Percentiles rank a stretch among this genome's conserved stretches.
Evolutionary conservation across 1,139 yeast genomes (phyloP).

Genomic region (Sugiyamaella neomexicana): DNA sequence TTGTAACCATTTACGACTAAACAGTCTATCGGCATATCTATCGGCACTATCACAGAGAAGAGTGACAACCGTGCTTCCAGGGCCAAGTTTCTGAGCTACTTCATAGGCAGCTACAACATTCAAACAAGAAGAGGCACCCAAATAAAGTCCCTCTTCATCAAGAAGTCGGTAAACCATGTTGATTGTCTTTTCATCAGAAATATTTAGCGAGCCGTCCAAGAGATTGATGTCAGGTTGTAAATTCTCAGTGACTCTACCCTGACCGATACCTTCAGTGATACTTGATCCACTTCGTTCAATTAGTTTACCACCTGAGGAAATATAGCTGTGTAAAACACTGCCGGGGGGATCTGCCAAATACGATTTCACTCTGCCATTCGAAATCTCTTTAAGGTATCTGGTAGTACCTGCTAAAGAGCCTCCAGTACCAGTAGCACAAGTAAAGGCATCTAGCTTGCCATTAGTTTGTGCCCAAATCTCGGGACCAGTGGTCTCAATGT

Average conservation of each 20-base stretch:
- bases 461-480: constrained; percentile 87
- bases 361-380: constrained; percentile 57
- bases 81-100: constrained; percentile 74
- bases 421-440: constrained; percentile 90
- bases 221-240: constrained; percentile 70
- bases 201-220: constrained; percentile 70
- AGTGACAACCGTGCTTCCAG: constrained; percentile 80
- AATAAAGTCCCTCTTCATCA: constrained; percentile 84
- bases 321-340: constrained; percentile 75
- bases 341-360: constrained; percentile 94
- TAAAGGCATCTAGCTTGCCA: constrained; percentile 80
- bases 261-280: constrained; percentile 95
- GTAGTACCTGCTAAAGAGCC: constrained; percentile 88
- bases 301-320: constrained; percentile 62
- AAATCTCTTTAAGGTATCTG: constrained; percentile 66
- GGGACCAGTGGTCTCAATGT: constrained; percentile 89
- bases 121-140: constrained; percentile 87
- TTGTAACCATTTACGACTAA: constrained; percentile 74
- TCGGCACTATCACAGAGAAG: constrained; percentile 86
- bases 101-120: constrained; percentile 81
- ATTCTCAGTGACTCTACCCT: constrained; percentile 86
- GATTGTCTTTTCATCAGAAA: constrained; percentile 73
- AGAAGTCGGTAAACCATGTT: constrained; percentile 77
- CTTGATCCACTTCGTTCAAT: constrained; percentile 71
- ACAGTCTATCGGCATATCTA: constrained; percentile 77